phyloP scores from a whole-genome alignment of 2,329 filamentous ascomycete genomes.

The Endothia cerciana region DNA sequence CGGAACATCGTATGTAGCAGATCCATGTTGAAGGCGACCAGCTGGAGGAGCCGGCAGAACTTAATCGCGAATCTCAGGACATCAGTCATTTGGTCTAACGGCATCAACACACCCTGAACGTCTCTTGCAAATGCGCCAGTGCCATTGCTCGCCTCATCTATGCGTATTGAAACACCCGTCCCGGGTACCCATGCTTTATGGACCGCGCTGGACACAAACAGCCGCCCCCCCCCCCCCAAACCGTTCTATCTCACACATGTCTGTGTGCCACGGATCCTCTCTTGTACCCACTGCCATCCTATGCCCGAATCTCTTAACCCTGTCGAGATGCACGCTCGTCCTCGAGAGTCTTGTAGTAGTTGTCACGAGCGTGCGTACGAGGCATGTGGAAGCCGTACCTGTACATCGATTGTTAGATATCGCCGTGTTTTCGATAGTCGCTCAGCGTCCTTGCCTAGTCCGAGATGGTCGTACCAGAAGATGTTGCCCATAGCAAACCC shows the following conservation, averaged over 20 bases:
- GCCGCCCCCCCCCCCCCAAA: neutral
- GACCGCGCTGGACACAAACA: constrained; percentile 5
- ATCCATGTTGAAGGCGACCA: neutral
- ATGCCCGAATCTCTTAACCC: constrained; percentile 10
- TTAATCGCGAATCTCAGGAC: neutral
- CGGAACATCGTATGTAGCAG: neutral
- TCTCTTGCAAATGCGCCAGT: constrained; percentile 6
- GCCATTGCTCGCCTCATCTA: constrained; percentile 36
- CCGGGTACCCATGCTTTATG: constrained; percentile 22
- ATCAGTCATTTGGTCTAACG: fast-evolving
- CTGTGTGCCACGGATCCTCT: neutral
- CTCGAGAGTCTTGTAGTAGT: constrained; percentile 63
- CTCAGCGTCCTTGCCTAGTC: neutral
- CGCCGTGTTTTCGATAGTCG: neutral
- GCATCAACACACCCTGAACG: neutral
- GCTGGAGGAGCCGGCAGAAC: neutral
- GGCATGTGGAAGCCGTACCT: constrained; percentile 68
- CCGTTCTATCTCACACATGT: constrained; percentile 20
- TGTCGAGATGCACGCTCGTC: constrained; percentile 52
- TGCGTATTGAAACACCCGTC: constrained; percentile 32
- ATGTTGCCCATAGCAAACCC: constrained; percentile 58
- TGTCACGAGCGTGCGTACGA: constrained; percentile 61
- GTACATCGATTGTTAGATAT: constrained; percentile 17
- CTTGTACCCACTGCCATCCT: neutral
- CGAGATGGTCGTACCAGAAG: constrained; percentile 56